Percentiles rank a stretch among this genome's conserved stretches.
Evolutionary conservation across 306 rosid genomes (phyloP).

Genomic region (Arachis hypogaea): DNA sequence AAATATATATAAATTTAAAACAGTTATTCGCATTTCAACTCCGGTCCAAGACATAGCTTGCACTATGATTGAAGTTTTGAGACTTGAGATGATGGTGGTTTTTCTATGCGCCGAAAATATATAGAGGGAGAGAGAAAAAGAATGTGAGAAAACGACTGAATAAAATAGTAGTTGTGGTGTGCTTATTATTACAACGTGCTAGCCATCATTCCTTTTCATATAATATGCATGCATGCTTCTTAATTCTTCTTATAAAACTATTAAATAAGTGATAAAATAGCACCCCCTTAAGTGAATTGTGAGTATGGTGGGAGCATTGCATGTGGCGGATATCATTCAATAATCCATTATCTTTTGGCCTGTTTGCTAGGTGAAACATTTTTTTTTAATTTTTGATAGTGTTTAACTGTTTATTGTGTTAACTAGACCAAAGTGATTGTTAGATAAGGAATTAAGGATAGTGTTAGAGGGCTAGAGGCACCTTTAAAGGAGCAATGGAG

Average conservation of each 20-base stretch:
- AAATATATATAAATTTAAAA: no score
- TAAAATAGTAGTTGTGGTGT: background rate
- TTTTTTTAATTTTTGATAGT: no score
- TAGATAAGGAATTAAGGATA: no score
- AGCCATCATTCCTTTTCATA: conserved; percentile 9
- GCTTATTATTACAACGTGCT: conserved; percentile 26
- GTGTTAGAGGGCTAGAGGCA: no score
- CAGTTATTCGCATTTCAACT: background rate
- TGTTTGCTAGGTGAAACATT: no score
- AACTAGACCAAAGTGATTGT: no score
- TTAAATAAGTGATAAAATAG: no score
- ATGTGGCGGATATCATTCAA: background rate
- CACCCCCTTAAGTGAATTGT: background rate
- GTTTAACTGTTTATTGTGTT: no score
- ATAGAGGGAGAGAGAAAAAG: background rate
- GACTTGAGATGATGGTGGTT: background rate
- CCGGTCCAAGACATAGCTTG: background rate
- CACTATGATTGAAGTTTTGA: background rate
- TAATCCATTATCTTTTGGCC: no score
- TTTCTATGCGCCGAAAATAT: background rate
- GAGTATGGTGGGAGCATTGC: background rate
- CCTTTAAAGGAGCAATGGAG: no score
- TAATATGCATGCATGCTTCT: background rate
- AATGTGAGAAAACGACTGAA: background rate
- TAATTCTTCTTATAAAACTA: no score